Percentiles rank a stretch among this genome's conserved stretches.
These are phyloP conservation scores for Pseudozyma flocculosa DNA, from an alignment of 1,284 basidiomycete species.

Conservation along the genomic window DNA sequence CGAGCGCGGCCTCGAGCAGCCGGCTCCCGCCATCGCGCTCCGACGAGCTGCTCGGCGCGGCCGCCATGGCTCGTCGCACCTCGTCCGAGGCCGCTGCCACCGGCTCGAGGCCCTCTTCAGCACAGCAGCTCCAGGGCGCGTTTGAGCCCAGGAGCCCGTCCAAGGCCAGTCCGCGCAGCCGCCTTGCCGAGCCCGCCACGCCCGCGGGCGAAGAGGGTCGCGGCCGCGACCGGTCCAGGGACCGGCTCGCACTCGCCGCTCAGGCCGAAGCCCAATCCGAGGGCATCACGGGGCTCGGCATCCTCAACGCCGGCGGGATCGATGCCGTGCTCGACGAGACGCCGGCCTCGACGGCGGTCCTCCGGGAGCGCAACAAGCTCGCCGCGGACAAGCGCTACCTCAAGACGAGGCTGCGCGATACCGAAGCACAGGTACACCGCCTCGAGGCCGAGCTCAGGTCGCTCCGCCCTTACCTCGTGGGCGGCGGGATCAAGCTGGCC, in stretches of 20 bases:
- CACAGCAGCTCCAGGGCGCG: background rate
- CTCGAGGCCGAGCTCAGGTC: slow-evolving; percentile 52
- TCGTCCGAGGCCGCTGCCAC: background rate
- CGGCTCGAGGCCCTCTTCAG: background rate
- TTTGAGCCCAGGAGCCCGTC: background rate
- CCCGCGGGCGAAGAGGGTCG: slow-evolving; percentile 10
- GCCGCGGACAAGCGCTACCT: slow-evolving; percentile 54
- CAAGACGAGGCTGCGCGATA: slow-evolving; percentile 47
- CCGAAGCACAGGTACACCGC: slow-evolving; percentile 51
- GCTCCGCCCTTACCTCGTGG: slow-evolving; percentile 49
- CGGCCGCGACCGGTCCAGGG: slow-evolving; percentile 4
- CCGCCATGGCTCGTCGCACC: background rate
- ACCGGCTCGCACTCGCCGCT: background rate
- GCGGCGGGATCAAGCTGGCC: slow-evolving; percentile 26
- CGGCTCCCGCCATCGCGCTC: slow-evolving; percentile 19
- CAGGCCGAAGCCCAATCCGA: slow-evolving; percentile 4
- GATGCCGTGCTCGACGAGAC: slow-evolving; percentile 28
- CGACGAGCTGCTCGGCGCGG: slow-evolving; percentile 2
- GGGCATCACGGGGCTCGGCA: slow-evolving; percentile 22
- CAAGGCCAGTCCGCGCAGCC: background rate
- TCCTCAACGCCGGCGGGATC: slow-evolving; percentile 17
- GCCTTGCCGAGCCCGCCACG: background rate
- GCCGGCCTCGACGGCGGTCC: slow-evolving; percentile 32
- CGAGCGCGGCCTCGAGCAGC: slow-evolving; percentile 9
- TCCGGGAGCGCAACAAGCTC: slow-evolving; percentile 53